Evolutionary conservation across 176 grass and related monocot genomes (phyloP), one percentile per base, ranked within the genome.

Genomic region (Lolium multiflorum): DNA sequence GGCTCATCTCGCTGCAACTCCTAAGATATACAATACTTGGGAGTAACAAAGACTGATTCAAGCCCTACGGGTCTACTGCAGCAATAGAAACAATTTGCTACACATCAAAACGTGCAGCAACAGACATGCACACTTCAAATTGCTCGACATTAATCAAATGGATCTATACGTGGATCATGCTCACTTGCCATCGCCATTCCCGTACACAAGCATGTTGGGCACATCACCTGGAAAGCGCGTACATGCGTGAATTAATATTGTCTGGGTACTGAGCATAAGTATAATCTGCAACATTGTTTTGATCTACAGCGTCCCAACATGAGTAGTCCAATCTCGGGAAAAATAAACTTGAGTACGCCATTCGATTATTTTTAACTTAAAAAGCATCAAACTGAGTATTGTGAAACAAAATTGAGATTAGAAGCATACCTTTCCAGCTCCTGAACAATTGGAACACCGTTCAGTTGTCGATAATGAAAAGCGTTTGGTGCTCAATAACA

Each of bases 161-260:
- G 96, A 72, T 98, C 96, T 50, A 98, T 96, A 64, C 93, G 88
- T 68, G 91, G 93, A 86, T 98, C 96, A 86, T 98, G 93, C 85
- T 94, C 96, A 2, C 93, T 98, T 25, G 96, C 93, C 96, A 98
- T 98, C 17, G 90, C 91, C 90, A 91, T 90, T 89, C 96, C 96
- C 11, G 93, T 98, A 88, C 96, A 98, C 51, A 98, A 89, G 91
- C 96, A 98, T 77, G 93, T 96, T 16, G 96, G 93, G 51, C 96
- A 98, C 96, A 94, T 98, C 43, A 98, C 96, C 93, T 98, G 87
- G 21, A 83, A 82, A 80, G 22, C 16, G 82, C 13, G 4, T 7
- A 59, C 38, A 48, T 24, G 10, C 3, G 24, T 20, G 20, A 68
- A 41, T 79, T 16, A 83, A 15, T 11, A 38, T n/a, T 66, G 44